phyloP scores from a whole-genome alignment of 495 filamentous ascomycete genomes.

The Tuber brumale region DNA sequence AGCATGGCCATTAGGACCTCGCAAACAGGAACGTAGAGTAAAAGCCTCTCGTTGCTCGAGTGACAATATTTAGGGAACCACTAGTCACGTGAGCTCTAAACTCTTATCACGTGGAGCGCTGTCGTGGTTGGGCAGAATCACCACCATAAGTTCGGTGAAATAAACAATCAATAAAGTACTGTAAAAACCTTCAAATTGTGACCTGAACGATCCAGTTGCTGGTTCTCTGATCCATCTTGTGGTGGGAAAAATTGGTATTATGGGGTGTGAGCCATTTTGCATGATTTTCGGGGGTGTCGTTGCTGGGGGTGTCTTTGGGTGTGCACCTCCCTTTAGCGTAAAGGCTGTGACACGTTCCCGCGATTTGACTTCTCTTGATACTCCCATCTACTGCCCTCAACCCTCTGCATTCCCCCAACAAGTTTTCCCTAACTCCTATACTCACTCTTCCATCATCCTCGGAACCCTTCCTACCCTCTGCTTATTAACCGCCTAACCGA shows the following conservation, averaged over 20 bases:
- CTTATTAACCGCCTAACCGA: not conserved
- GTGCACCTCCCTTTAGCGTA: not conserved
- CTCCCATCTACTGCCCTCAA: not conserved
- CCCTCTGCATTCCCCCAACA: not conserved
- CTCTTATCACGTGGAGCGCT: not conserved
- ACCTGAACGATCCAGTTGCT: not conserved
- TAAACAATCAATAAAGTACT: not conserved
- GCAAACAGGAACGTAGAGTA: not conserved
- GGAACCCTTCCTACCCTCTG: not conserved
- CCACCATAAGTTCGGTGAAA: not conserved
- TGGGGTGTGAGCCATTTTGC: not conserved
- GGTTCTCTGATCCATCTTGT: not conserved
- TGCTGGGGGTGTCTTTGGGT: not conserved
- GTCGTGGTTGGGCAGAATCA: not conserved
- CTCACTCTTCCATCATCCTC: not conserved
- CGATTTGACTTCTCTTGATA: not conserved
- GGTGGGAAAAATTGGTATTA: not conserved
- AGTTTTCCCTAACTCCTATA: not conserved
- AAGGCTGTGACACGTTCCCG: slow-evolving; percentile 3
- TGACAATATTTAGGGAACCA: not conserved
- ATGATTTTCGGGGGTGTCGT: not conserved
- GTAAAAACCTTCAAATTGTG: not conserved
- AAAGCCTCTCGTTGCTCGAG: not conserved
- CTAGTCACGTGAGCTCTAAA: not conserved
- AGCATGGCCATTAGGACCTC: not conserved